These are phyloP conservation scores for Aspergillus sp. DNA, from an alignment of 2,329 filamentous ascomycete species.

Conservation along the genomic window DNA sequence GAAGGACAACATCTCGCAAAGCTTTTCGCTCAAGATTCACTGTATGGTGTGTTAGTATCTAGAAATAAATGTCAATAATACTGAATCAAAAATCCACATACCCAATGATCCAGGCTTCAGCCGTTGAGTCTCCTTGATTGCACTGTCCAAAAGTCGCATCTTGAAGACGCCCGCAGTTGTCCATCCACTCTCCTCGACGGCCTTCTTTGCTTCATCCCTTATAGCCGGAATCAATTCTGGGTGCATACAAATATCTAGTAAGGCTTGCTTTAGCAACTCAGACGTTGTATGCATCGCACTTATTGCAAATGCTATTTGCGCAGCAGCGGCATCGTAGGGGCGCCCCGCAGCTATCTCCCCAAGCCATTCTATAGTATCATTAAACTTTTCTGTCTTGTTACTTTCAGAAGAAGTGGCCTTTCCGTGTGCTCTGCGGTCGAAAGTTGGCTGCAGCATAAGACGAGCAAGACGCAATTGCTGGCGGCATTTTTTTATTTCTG, in stretches of 20 bases:
- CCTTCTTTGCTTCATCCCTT: constrained; percentile 6
- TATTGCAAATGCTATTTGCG: constrained; percentile 12
- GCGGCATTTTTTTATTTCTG: constrained; percentile 30
- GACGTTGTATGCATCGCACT: constrained; percentile 11
- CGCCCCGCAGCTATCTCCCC: constrained; percentile 7
- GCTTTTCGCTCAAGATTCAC: constrained; percentile 8
- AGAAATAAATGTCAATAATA: neutral
- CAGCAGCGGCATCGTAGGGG: constrained; percentile 8
- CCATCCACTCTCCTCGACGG: constrained; percentile 4
- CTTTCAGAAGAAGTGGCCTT: neutral
- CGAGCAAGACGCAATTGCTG: constrained; percentile 30
- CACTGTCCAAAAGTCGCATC: constrained; percentile 15
- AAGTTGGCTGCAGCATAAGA: constrained; percentile 20
- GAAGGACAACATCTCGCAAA: constrained; percentile 6
- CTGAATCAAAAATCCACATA: neutral
- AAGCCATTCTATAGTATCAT: constrained; percentile 13
- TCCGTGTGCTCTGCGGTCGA: constrained; percentile 4
- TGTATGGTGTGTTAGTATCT: neutral
- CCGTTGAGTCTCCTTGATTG: constrained; percentile 11
- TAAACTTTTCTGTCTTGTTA: neutral
- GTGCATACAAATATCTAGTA: constrained; percentile 5
- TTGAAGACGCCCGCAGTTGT: constrained; percentile 9
- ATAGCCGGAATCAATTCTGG: constrained; percentile 5
- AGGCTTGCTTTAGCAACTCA: constrained; percentile 3
- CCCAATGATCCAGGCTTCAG: constrained; percentile 7